Evolutionary conservation across 169 alveolate genomes (phyloP).

Genomic region (Plasmodium vinckei): DNA sequence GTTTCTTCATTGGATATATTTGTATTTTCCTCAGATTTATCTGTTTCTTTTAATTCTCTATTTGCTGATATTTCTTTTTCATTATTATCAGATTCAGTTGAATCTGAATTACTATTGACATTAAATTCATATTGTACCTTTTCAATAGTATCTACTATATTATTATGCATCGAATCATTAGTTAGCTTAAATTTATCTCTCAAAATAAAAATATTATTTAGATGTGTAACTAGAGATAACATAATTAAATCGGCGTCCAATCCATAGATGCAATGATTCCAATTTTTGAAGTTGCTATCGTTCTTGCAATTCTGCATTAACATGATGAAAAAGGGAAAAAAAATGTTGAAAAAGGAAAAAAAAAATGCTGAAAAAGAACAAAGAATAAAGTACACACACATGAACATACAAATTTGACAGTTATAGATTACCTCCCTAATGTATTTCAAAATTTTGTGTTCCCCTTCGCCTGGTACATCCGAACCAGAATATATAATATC

Average conservation of each 20-base stretch:
- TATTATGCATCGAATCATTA: conserved; percentile 43
- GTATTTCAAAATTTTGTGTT: conserved; percentile 95
- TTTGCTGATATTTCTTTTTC: conserved; percentile 49
- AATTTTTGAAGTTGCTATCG: conserved; percentile 39
- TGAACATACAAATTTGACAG: neutral
- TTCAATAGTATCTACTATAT: conserved; percentile 74
- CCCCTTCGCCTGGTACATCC: conserved; percentile 98
- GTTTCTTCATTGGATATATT: neutral
- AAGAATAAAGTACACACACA: neutral
- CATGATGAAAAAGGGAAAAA: too few species aligned
- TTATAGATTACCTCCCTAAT: conserved; percentile 81
- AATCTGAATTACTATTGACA: conserved; percentile 82
- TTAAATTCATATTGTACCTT: conserved; percentile 73
- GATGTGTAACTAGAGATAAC: conserved; percentile 96
- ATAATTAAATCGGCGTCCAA: conserved; percentile 97
- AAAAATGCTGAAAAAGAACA: neutral
- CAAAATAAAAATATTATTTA: conserved; percentile 91
- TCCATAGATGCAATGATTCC: conserved; percentile 96
- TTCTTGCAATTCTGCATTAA: conserved; percentile 33
- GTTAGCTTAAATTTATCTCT: conserved; percentile 92
- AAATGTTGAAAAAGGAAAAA: neutral
- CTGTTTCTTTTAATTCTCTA: conserved; percentile 82
- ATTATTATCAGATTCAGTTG: conserved; percentile 89
- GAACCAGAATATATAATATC: conserved; percentile 94
- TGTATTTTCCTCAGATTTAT: conserved; percentile 9